A percentile compares a stretch with the other conserved stretches of the same genome.
These are phyloP conservation scores for Nicotiana benthamiana DNA, from an alignment of 257 asterid genomes.

Conservation along the genomic window DNA sequence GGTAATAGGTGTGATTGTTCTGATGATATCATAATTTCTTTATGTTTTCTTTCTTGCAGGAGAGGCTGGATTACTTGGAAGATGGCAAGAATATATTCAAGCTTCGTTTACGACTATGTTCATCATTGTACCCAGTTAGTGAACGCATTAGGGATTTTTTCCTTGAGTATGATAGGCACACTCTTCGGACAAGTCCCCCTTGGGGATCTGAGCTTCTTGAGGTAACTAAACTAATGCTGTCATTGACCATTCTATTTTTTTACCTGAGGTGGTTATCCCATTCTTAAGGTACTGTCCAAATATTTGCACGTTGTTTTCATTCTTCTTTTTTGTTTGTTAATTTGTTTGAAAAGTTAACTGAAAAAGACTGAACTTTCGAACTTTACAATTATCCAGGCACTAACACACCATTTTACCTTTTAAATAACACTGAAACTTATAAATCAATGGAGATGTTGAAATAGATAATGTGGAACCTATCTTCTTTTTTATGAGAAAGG, in stretches of 20 bases:
- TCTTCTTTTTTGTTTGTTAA: background rate
- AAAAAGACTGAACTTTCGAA: background rate
- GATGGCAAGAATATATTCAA: constrained; percentile 91
- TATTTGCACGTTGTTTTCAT: background rate
- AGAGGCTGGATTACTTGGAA: constrained; percentile 86
- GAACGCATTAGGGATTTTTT: constrained; percentile 98
- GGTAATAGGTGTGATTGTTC: background rate
- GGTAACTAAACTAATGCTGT: constrained; percentile 33
- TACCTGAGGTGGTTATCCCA: constrained; percentile 9
- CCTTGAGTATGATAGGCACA: constrained; percentile 93
- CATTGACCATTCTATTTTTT: constrained; percentile 5
- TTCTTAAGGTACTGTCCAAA: background rate
- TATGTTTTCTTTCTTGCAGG: constrained; percentile 43
- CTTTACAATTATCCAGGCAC: too few species aligned
- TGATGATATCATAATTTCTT: constrained; percentile 2
- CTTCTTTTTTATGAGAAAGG: background rate
- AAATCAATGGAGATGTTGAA: background rate
- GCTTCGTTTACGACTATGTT: constrained; percentile 86
- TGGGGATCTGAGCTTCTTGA: constrained; percentile 99
- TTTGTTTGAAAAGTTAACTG: background rate
- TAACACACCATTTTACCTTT: too few species aligned
- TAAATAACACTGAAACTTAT: background rate
- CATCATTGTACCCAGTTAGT: constrained; percentile 87
- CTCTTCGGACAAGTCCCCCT: constrained; percentile 98
- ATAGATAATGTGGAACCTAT: background rate